Percentiles rank a stretch among this genome's conserved stretches.
Evolutionary conservation across 2,329 filamentous ascomycete genomes (phyloP).

Genomic region (Apiospora hydei): DNA sequence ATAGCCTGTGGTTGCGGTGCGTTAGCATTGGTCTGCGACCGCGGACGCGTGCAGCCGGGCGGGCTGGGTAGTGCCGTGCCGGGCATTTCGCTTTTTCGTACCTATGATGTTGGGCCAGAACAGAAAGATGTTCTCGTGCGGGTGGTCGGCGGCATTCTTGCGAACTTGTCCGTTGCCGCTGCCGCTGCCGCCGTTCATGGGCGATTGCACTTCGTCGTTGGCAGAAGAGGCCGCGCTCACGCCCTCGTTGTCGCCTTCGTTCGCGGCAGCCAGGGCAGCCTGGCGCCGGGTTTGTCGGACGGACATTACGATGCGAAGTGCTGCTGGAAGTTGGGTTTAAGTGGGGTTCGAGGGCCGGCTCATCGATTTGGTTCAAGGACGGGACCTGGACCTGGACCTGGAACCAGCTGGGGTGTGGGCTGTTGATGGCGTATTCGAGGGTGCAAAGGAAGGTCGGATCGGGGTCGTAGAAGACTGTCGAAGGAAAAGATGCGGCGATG

Average conservation of each 20-base stretch:
- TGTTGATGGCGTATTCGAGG: not conserved
- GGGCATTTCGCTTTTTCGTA: conserved; percentile 46
- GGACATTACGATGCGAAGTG: conserved; percentile 42
- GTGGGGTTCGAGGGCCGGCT: conserved; percentile 20
- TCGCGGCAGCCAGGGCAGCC: conserved; percentile 43
- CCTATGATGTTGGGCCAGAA: conserved; percentile 86
- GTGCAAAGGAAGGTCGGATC: not conserved
- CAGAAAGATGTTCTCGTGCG: conserved; percentile 78
- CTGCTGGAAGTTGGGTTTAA: conserved; percentile 13
- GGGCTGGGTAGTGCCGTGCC: not conserved
- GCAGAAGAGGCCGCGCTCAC: conserved; percentile 15
- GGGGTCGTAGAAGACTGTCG: not conserved
- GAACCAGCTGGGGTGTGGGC: not conserved
- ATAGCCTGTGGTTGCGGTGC: conserved; percentile 64
- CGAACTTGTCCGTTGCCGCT: conserved; percentile 38
- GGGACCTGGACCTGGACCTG: not conserved
- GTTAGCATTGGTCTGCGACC: not conserved
- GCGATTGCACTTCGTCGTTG: conserved; percentile 22
- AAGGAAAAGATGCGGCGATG: not conserved
- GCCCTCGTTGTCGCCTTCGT: conserved; percentile 34
- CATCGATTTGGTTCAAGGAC: conserved; percentile 12
- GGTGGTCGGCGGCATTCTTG: conserved; percentile 42
- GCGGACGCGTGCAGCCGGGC: not conserved
- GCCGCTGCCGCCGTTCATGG: conserved; percentile 56
- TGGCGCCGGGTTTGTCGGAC: conserved; percentile 48